Evolutionary conservation across 352 stramenopile species (phyloP), one percentile per base, ranked within the genome.

Genomic region (Blastocystis sp.): DNA sequence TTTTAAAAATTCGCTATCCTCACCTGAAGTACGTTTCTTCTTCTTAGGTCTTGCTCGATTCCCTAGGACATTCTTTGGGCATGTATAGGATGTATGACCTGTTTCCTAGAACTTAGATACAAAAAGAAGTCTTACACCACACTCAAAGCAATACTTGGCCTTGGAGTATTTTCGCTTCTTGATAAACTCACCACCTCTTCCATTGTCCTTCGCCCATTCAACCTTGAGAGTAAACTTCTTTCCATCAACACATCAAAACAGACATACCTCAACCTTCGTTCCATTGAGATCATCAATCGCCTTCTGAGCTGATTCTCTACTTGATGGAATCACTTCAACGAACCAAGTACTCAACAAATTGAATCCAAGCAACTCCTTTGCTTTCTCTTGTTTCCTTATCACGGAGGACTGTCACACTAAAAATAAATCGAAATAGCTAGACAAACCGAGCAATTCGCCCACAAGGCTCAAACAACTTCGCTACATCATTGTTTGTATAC

Each of bases 401-500:
- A 0, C 91, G 91, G 75, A 94, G 86, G 24, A 95, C 90, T 69
- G 92, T 91, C 56, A 88, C 73, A 67, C 77, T 87, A 65, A 0
- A 12, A 9, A 51, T 74, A 16, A 87, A n/a, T 4, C 46, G 24
- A 1, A 24, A 5, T 19, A 51, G 7, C 1, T 2, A 2, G 6
- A 54, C 19, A 1, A 51, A 83, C 65, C 91, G 91, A 57, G 92
- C 92, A 63, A 94, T 88, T 87, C 91, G 92, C 9, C 92, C 91
- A 86, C 93, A 93, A 3, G 89, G 91, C 24, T 90, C 89, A 74
- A 94, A 95, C 24, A 95, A 90, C 88, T 95, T 92, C 49, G 92
- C 92, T 21, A 95, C 91, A 87, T 94, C 92, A 88, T 92, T 95
- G 71, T 92, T 94, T 4, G 92, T 95, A 89, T 94, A 95, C 35